Evolutionary conservation across 2,329 filamentous ascomycete genomes (phyloP).

Genomic region (Aspergillus tubingensis): DNA sequence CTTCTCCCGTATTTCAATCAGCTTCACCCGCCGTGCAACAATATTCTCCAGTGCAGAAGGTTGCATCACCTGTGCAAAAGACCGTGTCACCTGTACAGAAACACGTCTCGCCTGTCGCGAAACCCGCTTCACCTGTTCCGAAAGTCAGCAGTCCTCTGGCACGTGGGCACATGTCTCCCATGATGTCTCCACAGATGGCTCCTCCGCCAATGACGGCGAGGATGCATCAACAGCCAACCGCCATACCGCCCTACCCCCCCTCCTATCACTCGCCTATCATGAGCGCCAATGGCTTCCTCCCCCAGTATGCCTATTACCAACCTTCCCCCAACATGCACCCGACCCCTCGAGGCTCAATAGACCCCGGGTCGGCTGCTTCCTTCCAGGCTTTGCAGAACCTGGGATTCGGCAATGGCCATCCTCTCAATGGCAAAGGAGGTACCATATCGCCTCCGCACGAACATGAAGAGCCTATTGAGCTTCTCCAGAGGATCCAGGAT

Average conservation of each 20-base stretch:
- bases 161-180: slow-evolving; percentile 39
- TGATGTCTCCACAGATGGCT: slow-evolving; percentile 35
- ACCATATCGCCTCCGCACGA: slow-evolving; percentile 30
- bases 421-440: slow-evolving; percentile 30
- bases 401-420: slow-evolving; percentile 22
- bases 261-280: slow-evolving; percentile 40
- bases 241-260: slow-evolving; percentile 27
- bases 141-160: slow-evolving; percentile 41
- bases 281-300: slow-evolving; percentile 34
- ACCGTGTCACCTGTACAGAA: slow-evolving; percentile 17
- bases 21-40: slow-evolving; percentile 14
- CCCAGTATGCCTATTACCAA: slow-evolving; percentile 37
- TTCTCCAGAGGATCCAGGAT: slow-evolving; percentile 48
- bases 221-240: slow-evolving; percentile 25
- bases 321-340: slow-evolving; percentile 30
- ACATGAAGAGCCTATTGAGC: slow-evolving; percentile 40
- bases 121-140: slow-evolving; percentile 30
- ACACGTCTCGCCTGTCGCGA: slow-evolving; percentile 25
- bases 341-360: slow-evolving; percentile 33
- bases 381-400: slow-evolving; percentile 37
- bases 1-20: slow-evolving; percentile 18
- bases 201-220: slow-evolving; percentile 23
- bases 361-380: slow-evolving; percentile 32
- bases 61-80: slow-evolving; percentile 22
- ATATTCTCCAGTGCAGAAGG: slow-evolving; percentile 19